These are phyloP conservation scores for Schizosaccharomyces osmophilus DNA, from an alignment of 805 yeast species.

Conservation along the genomic window DNA sequence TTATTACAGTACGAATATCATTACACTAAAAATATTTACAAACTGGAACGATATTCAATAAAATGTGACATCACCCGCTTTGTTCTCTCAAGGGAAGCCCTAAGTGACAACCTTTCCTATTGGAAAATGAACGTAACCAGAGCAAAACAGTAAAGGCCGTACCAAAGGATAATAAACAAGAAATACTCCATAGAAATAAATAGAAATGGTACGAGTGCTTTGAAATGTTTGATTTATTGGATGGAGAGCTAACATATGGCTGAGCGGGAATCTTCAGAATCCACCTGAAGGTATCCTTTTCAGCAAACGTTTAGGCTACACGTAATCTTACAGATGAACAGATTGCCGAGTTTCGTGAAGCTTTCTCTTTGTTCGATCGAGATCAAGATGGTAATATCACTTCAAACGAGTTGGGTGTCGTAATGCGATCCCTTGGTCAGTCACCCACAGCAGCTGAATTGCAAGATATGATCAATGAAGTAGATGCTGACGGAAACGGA, in stretches of 20 bases:
- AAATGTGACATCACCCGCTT: not conserved
- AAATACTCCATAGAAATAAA: not conserved
- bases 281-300: not conserved
- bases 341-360: slow-evolving; percentile 91
- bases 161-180: not conserved
- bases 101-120: not conserved
- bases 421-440: slow-evolving; percentile 96
- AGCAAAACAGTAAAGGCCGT: not conserved
- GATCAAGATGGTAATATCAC: slow-evolving; percentile 36
- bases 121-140: not conserved
- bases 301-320: slow-evolving; percentile 29
- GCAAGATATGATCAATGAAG: slow-evolving; percentile 90
- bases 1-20: too few relatives aligned
- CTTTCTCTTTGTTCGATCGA: slow-evolving; percentile 80
- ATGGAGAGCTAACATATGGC: not conserved
- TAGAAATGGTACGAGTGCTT: not conserved
- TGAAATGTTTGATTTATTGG: not conserved
- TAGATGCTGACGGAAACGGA: slow-evolving; percentile 87
- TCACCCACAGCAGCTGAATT: slow-evolving; percentile 91
- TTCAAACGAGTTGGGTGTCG: slow-evolving; percentile 85
- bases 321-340: slow-evolving; percentile 72
- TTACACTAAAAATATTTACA: too few relatives aligned
- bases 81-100: not conserved
- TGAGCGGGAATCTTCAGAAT: not conserved
- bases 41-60: too few relatives aligned